Percentiles rank a stretch among this genome's conserved stretches.
Evolutionary conservation across 2,329 filamentous ascomycete species (phyloP).

Genomic region (Lachnellula subtilissima): DNA sequence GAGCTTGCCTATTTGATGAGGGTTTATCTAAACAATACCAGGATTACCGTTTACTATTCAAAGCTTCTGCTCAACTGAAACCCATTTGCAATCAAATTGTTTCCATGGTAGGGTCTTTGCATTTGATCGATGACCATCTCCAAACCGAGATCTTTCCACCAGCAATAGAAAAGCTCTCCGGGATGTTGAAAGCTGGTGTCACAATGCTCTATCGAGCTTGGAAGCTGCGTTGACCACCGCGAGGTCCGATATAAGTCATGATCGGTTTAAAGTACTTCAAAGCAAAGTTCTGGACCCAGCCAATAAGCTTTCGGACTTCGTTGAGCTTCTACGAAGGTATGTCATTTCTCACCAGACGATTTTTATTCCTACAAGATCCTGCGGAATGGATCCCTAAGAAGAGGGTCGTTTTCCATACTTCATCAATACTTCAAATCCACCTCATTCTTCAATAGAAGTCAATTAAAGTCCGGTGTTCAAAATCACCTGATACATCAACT

Average conservation of each 20-base stretch:
- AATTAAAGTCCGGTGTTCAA: no score
- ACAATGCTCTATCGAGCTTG: conserved; percentile 5
- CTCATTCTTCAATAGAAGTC: no score
- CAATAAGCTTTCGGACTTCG: conserved; percentile 8
- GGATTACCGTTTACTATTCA: conserved; percentile 9
- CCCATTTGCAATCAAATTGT: conserved; percentile 9
- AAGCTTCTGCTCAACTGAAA: conserved; percentile 5
- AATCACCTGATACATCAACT: no score
- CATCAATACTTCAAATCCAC: no score
- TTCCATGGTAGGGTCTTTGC: conserved; percentile 9
- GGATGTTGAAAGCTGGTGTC: conserved; percentile 4
- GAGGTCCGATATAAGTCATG: conserved; percentile 1
- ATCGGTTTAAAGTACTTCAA: conserved; percentile 4
- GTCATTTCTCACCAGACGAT: background rate
- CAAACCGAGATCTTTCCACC: conserved; percentile 3
- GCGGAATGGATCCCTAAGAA: no score
- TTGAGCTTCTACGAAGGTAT: conserved; percentile 13
- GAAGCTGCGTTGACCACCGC: conserved; percentile 6
- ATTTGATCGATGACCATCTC: conserved; percentile 7
- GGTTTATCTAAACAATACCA: background rate
- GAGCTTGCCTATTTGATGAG: background rate
- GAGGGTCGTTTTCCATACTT: no score
- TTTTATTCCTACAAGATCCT: background rate
- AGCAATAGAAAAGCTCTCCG: conserved; percentile 4
- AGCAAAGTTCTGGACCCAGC: conserved; percentile 6